Evolutionary conservation across 306 rosid genomes (phyloP).

Genomic region (Malus asiatica): DNA sequence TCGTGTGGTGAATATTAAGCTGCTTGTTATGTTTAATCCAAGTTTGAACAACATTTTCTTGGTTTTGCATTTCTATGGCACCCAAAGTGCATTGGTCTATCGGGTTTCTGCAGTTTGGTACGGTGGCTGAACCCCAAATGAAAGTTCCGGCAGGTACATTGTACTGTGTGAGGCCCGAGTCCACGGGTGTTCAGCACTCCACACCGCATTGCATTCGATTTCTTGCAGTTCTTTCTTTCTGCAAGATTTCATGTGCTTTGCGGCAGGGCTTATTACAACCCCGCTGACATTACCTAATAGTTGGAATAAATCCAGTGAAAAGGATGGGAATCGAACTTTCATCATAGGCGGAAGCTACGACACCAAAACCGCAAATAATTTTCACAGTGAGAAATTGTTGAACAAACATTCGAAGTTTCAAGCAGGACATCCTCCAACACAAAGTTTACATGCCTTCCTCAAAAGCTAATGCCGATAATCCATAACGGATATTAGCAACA

Average conservation of each 20-base stretch:
- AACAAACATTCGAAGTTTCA: not conserved
- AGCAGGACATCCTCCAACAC: constrained; percentile 18
- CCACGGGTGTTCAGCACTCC: too few relatives aligned
- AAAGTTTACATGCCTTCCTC: constrained; percentile 11
- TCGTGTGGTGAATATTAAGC: not conserved
- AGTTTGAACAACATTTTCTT: too few relatives aligned
- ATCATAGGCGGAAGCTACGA: not conserved
- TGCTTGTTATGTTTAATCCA: not conserved
- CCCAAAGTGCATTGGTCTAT: not conserved
- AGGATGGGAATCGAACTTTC: not conserved
- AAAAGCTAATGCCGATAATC: not conserved
- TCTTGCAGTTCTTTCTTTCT: too few relatives aligned
- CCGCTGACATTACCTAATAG: too few relatives aligned
- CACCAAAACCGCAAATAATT: not conserved
- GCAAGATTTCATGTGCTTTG: too few relatives aligned
- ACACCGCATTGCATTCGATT: too few relatives aligned
- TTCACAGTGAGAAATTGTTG: not conserved
- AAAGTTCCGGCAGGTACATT: not conserved
- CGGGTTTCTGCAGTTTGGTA: not conserved
- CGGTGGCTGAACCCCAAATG: not conserved
- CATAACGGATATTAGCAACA: not conserved
- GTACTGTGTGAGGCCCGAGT: not conserved
- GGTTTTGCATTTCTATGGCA: not conserved
- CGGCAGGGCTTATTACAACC: too few relatives aligned
- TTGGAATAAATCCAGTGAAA: too few relatives aligned